Evolutionary conservation across 164 flowering plant species (phyloP).

Genomic region (Liriodendron chinense): DNA sequence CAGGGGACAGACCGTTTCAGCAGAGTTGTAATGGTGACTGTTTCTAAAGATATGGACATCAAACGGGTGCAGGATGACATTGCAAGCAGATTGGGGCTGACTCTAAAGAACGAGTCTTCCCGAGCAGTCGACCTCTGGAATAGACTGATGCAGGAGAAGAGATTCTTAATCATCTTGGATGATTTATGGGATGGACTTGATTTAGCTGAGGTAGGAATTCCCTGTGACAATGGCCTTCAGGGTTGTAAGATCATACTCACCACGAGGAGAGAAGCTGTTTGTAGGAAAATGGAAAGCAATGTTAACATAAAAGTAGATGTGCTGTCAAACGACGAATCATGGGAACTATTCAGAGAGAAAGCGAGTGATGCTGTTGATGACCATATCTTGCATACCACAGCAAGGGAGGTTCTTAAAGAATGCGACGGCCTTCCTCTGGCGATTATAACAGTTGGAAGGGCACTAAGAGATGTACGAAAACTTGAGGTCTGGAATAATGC

Average conservation of each 20-base stretch:
- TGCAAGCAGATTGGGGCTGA: neutral
- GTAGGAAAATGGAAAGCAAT: neutral
- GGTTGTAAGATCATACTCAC: neutral
- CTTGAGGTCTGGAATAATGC: neutral
- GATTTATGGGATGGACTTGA: neutral
- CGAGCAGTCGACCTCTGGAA: neutral
- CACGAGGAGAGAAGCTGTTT: neutral
- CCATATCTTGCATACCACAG: neutral
- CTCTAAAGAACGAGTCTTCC: neutral
- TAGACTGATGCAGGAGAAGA: neutral
- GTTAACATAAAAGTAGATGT: neutral
- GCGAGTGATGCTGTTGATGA: neutral
- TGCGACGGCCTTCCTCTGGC: neutral
- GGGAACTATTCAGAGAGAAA: neutral
- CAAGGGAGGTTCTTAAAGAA: neutral
- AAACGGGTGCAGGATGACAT: neutral
- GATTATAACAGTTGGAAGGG: neutral
- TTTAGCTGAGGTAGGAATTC: neutral
- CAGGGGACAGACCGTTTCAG: neutral
- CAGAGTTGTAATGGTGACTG: neutral
- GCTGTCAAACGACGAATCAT: neutral
- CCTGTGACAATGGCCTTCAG: neutral
- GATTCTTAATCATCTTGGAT: neutral
- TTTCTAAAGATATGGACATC: neutral
- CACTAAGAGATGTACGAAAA: neutral